A percentile compares a stretch with the other conserved stretches of the same genome.
Conservation (phyloP, 2,329 filamentous ascomycete species). For the Fragosphaeria purpurea region DNA sequence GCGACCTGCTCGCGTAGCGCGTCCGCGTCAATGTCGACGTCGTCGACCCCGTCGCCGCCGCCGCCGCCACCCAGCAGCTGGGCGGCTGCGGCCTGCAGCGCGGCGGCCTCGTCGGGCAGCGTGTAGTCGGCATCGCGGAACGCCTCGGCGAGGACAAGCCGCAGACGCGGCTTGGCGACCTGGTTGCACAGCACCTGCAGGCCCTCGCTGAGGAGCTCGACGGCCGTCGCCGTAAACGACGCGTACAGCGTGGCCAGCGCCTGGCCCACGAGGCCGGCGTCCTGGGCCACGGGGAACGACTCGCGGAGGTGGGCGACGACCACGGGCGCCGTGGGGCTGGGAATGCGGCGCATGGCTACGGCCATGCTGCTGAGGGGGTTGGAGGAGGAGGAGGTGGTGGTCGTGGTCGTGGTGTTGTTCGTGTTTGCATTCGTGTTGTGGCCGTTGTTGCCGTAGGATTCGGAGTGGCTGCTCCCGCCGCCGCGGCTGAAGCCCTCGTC, state of each 20-base stretch:
- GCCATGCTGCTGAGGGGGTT: conserved; percentile 6
- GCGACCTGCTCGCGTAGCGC: conserved; percentile 58
- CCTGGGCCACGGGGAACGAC: conserved; percentile 71
- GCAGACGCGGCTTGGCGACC: conserved; percentile 74
- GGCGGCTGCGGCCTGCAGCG: conserved; percentile 40
- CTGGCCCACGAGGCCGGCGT: conserved; percentile 58
- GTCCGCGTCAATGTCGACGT: conserved; percentile 21
- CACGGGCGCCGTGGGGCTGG: conserved; percentile 22
- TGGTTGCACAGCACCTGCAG: conserved; percentile 79
- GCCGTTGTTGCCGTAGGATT: neutral
- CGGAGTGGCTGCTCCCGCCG: neutral
- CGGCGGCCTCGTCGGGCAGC: conserved; percentile 47
- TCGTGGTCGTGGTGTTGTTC: no score
- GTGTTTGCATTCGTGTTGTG: no score
- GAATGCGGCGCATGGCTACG: conserved; percentile 23
- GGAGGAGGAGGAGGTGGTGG: no score
- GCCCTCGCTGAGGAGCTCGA: conserved; percentile 74
- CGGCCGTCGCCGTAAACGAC: conserved; percentile 67
- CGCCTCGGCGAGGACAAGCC: conserved; percentile 74
- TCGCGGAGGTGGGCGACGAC: conserved; percentile 35
- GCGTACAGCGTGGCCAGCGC: conserved; percentile 59
- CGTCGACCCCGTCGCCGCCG: conserved; percentile 33
- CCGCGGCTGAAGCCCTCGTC: conserved; percentile 23
- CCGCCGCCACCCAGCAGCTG: conserved; percentile 17
- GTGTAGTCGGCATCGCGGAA: conserved; percentile 90